A percentile compares a stretch with the other conserved stretches of the same genome.
Conservation (phyloP, 148 eudicot species). For the Vaccinium myrtillus region DNA sequence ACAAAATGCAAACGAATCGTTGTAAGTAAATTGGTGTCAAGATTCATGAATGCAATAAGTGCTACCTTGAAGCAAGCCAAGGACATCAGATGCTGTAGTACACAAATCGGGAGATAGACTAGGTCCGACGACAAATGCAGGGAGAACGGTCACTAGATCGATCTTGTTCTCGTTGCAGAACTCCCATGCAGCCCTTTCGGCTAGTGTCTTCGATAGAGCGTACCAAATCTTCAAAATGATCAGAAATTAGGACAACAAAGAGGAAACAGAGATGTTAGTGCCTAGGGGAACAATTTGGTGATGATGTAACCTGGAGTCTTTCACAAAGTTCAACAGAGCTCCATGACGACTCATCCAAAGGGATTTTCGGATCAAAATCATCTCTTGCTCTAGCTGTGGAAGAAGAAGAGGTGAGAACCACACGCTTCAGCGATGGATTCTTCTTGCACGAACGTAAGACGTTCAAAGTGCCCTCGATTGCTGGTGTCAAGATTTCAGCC, state of each 20-base stretch:
- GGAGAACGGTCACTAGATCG: conserved; percentile 75
- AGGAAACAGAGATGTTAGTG: too few relatives aligned
- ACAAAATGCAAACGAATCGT: not conserved
- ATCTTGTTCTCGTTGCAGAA: conserved; percentile 72
- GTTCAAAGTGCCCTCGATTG: conserved; percentile 81
- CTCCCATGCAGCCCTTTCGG: conserved; percentile 93
- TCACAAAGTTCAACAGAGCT: conserved; percentile 80
- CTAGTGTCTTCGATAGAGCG: conserved; percentile 71
- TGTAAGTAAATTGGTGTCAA: not conserved
- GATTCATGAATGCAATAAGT: too few relatives aligned
- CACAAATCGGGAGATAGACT: conserved; percentile 65
- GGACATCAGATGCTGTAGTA: conserved; percentile 77
- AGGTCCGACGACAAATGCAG: conserved; percentile 82
- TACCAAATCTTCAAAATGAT: conserved; percentile 61
- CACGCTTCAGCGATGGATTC: conserved; percentile 73
- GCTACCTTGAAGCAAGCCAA: conserved; percentile 74
- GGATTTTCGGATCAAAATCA: conserved; percentile 46
- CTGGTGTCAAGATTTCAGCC: conserved; percentile 87
- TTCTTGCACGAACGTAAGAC: conserved; percentile 82
- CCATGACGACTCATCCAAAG: conserved; percentile 84
- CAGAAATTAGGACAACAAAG: too few relatives aligned
- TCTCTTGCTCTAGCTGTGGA: conserved; percentile 70
- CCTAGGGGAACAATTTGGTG: not conserved
- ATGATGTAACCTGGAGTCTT: conserved; percentile 40
- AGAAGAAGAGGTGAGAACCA: conserved; percentile 90